Percentiles rank a stretch among this genome's conserved stretches.
Conservation (phyloP, 1,139 yeast species). For the Yamadazyma aaseri region DNA sequence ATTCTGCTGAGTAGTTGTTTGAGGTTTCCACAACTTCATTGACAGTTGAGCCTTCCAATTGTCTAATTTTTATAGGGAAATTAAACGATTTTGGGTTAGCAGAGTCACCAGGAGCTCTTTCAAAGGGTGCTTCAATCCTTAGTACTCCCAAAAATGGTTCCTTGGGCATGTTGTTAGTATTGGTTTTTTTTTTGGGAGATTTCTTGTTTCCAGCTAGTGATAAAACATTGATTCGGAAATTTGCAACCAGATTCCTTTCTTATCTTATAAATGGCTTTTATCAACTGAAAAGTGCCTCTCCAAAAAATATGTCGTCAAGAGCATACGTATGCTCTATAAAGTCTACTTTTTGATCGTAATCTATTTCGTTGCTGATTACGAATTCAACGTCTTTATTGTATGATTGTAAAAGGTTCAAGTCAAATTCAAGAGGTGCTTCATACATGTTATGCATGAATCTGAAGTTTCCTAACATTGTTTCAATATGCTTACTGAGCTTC, state of each 20-base stretch:
- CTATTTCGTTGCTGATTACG: too few species aligned
- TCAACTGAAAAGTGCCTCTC: too few species aligned
- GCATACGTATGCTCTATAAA: too few species aligned
- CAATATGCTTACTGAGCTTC: slow-evolving; percentile 7
- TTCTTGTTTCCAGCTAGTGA: neutral
- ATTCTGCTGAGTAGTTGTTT: slow-evolving; percentile 13
- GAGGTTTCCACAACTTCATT: slow-evolving; percentile 15
- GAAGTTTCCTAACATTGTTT: slow-evolving; percentile 6
- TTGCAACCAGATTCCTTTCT: neutral
- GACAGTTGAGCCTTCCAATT: slow-evolving; percentile 16
- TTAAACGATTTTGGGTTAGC: slow-evolving; percentile 18
- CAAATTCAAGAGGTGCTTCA: too few species aligned
- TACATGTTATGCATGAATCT: slow-evolving; percentile 3
- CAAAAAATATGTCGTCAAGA: slow-evolving; percentile 2
- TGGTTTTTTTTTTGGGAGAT: neutral
- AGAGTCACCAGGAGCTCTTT: slow-evolving; percentile 27
- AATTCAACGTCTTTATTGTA: too few species aligned
- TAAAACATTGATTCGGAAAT: neutral
- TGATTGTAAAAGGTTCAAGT: too few species aligned
- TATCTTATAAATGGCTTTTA: neutral
- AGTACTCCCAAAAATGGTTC: slow-evolving; percentile 11
- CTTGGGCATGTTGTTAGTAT: neutral
- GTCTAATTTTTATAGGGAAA: slow-evolving; percentile 18
- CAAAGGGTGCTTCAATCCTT: slow-evolving; percentile 13
- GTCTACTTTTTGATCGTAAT: too few species aligned